These are phyloP conservation scores for Aspergillus sp. DNA, from an alignment of 2,329 filamentous ascomycete species.

Conservation along the genomic window DNA sequence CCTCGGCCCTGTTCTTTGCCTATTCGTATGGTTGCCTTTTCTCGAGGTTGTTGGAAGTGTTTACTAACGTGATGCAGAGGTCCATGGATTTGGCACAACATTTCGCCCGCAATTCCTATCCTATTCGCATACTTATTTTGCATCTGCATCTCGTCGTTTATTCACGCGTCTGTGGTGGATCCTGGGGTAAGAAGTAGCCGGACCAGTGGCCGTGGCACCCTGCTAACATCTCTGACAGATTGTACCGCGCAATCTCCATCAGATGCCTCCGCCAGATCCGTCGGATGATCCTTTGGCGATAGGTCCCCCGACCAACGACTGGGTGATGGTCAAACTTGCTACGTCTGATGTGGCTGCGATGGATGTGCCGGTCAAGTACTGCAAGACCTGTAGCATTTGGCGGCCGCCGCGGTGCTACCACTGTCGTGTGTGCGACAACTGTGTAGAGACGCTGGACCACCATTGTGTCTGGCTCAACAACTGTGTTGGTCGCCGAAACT, in stretches of 20 bases:
- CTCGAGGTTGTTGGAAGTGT: constrained; percentile 1
- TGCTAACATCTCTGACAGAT: constrained; percentile 58
- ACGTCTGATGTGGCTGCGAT: constrained; percentile 76
- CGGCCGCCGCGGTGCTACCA: constrained; percentile 92
- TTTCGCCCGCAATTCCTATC: constrained; percentile 85
- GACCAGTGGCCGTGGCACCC: neutral
- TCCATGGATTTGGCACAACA: constrained; percentile 78
- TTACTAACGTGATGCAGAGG: constrained; percentile 47
- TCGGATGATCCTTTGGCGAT: constrained; percentile 77
- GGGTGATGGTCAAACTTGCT: constrained; percentile 84
- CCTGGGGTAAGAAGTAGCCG: constrained; percentile 69
- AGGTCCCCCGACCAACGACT: constrained; percentile 85
- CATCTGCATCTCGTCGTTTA: constrained; percentile 86
- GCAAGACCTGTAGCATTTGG: constrained; percentile 97
- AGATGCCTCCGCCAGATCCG: constrained; percentile 72
- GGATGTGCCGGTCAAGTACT: constrained; percentile 98
- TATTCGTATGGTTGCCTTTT: constrained; percentile 55
- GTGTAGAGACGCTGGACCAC: constrained; percentile 94
- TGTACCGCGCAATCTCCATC: constrained; percentile 85
- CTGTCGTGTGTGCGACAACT: constrained; percentile 95
- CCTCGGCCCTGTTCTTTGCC: constrained; percentile 76
- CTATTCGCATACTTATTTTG: constrained; percentile 89
- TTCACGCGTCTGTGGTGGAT: constrained; percentile 89
- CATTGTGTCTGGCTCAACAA: constrained; percentile 99
- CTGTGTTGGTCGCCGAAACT: constrained; percentile 93